These are phyloP conservation scores for Penicillium sp. DNA, from an alignment of 2,329 filamentous ascomycete species.

Conservation along the genomic window DNA sequence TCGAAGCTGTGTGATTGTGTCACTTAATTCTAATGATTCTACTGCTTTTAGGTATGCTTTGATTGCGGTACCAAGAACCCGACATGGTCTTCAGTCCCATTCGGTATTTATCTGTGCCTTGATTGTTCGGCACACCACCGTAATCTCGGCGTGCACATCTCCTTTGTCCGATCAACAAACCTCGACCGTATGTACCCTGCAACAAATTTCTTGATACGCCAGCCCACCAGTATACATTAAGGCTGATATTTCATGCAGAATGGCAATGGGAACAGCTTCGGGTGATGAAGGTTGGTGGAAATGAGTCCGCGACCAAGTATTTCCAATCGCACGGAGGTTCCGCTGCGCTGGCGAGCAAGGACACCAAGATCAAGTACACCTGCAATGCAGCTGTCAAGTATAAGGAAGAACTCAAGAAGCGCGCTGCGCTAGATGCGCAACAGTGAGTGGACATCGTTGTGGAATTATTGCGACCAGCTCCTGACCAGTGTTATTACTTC, in stretches of 20 bases:
- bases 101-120: constrained; percentile 96
- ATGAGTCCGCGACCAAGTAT: constrained; percentile 96
- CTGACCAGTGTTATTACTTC: constrained; percentile 12
- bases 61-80: constrained; percentile 97
- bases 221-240: background rate
- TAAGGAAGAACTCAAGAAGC: constrained; percentile 90
- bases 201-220: background rate
- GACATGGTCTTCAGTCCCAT: constrained; percentile 95
- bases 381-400: constrained; percentile 93
- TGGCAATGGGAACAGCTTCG: constrained; percentile 99
- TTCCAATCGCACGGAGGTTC: constrained; percentile 96
- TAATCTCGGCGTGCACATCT: constrained; percentile 97
- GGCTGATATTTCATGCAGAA: constrained; percentile 52
- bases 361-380: constrained; percentile 94
- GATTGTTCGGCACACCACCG: constrained; percentile 97
- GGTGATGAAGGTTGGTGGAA: constrained; percentile 96
- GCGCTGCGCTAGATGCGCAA: constrained; percentile 77
- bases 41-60: constrained; percentile 75
- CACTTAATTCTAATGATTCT: constrained; percentile 22
- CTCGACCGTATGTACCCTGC: constrained; percentile 77
- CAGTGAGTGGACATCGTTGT: constrained; percentile 60
- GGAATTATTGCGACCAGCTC: background rate
- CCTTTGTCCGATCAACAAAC: constrained; percentile 97
- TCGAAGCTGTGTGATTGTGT: constrained; percentile 13
- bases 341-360: constrained; percentile 91